A percentile compares a stretch with the other conserved stretches of the same genome.
Conservation (phyloP, 2,329 filamentous ascomycete species). For the Monosporascus sp. region DNA sequence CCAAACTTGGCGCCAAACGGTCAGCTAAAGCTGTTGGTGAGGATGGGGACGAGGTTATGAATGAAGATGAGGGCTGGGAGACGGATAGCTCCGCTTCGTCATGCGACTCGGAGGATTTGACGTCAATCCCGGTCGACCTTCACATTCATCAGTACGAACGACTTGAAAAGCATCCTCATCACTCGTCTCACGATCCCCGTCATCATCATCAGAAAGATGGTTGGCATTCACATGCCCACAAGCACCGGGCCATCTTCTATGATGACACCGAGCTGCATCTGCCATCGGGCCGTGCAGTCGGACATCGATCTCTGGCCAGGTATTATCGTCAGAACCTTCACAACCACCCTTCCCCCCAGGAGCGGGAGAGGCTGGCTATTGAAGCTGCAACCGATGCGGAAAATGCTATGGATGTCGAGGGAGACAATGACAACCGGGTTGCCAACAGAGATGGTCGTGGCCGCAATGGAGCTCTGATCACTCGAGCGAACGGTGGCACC, state of each 20-base stretch:
- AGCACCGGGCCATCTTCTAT: conserved; percentile 74
- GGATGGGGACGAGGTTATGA: conserved; percentile 50
- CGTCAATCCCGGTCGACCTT: conserved; percentile 70
- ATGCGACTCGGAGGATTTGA: conserved; percentile 78
- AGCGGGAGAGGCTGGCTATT: conserved; percentile 65
- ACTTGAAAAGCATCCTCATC: conserved; percentile 68
- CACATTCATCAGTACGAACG: conserved; percentile 67
- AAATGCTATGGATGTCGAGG: conserved; percentile 33
- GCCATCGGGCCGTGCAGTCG: conserved; percentile 81
- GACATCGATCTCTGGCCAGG: conserved; percentile 78
- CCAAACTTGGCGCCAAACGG: conserved; percentile 64
- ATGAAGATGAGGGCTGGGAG: conserved; percentile 80
- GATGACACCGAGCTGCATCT: conserved; percentile 93
- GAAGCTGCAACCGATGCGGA: conserved; percentile 32
- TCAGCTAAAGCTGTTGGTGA: conserved; percentile 45
- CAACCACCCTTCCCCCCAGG: conserved; percentile 73
- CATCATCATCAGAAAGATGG: conserved; percentile 71
- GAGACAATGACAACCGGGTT: conserved; percentile 28
- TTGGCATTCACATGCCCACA: conserved; percentile 78
- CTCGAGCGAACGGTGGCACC: conserved; percentile 64
- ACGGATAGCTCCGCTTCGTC: conserved; percentile 90
- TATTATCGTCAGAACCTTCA: conserved; percentile 93
- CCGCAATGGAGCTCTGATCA: conserved; percentile 52
- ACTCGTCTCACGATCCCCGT: conserved; percentile 65
- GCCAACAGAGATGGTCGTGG: conserved; percentile 31